These are phyloP conservation scores for Flammula alnicola DNA, from an alignment of 1,284 basidiomycete genomes.

Conservation along the genomic window DNA sequence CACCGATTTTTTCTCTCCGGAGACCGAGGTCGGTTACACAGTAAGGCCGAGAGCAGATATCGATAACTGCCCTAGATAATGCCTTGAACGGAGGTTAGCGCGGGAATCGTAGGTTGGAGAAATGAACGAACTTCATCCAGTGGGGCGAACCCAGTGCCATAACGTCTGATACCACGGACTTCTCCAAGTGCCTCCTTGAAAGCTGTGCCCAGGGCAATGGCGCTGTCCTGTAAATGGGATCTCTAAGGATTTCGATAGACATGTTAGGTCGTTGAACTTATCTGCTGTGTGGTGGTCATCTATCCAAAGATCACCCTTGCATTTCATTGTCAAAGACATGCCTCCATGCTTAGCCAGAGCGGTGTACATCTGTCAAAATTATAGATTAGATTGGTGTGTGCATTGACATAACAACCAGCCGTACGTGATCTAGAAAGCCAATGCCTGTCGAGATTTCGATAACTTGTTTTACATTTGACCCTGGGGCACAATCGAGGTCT, in stretches of 20 bases:
- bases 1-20: slow-evolving; percentile 96
- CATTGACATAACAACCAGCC: slow-evolving; percentile 29
- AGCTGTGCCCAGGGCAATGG: slow-evolving; percentile 90
- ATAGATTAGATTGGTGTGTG: slow-evolving; percentile 18
- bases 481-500: slow-evolving; percentile 82
- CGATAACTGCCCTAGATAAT: slow-evolving; percentile 93
- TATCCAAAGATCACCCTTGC: slow-evolving; percentile 95
- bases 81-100: slow-evolving; percentile 55
- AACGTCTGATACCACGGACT: slow-evolving; percentile 92
- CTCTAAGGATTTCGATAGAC: slow-evolving; percentile 20
- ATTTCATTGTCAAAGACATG: slow-evolving; percentile 89
- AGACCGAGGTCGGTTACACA: slow-evolving; percentile 92
- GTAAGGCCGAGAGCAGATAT: slow-evolving; percentile 97
- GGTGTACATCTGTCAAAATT: slow-evolving; percentile 82
- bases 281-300: slow-evolving; percentile 99
- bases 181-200: slow-evolving; percentile 97
- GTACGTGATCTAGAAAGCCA: slow-evolving; percentile 97
- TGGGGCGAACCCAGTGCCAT: slow-evolving; percentile 96
- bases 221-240: slow-evolving; percentile 79
- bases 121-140: slow-evolving; percentile 83
- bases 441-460: slow-evolving; percentile 95
- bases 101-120: slow-evolving; percentile 1
- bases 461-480: slow-evolving; percentile 64
- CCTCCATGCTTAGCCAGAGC: slow-evolving; percentile 94
- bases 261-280: slow-evolving; percentile 49